Conservation (phyloP, 495 filamentous ascomycete species). For the Astrocystis sublimbata region DNA sequence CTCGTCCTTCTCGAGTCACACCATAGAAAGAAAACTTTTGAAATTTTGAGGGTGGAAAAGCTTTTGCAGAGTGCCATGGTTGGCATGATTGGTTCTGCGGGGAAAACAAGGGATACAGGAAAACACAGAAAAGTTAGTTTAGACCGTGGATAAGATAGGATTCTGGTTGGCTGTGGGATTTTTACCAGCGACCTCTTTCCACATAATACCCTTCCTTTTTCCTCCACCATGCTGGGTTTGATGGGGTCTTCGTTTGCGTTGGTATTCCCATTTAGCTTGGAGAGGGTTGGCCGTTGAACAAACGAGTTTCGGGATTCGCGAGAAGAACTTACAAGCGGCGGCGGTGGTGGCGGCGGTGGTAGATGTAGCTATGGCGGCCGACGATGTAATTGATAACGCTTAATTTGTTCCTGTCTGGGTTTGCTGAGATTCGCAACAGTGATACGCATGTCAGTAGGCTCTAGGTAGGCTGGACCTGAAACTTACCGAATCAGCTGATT, state of each 20-base stretch:
- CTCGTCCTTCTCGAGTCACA: not conserved
- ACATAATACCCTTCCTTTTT: constrained; percentile 34
- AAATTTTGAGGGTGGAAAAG: constrained; percentile 13
- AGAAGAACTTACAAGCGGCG: not conserved
- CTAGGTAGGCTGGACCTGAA: too few relatives aligned
- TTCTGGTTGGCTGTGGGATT: constrained; percentile 19
- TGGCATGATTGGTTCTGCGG: constrained; percentile 8
- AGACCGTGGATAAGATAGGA: constrained; percentile 25
- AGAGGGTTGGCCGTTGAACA: not conserved
- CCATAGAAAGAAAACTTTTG: constrained; percentile 1
- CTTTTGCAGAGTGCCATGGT: constrained; percentile 10
- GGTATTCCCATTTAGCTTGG: constrained; percentile 11
- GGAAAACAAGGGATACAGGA: constrained; percentile 18
- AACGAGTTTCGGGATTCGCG: not conserved
- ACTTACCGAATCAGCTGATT: too few relatives aligned
- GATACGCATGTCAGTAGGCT: too few relatives aligned
- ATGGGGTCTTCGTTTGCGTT: not conserved
- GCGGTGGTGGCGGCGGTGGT: not conserved
- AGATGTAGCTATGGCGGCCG: too few relatives aligned
- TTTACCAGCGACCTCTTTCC: constrained; percentile 18
- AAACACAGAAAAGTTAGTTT: constrained; percentile 24
- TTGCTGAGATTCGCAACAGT: too few relatives aligned
- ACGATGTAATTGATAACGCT: not conserved
- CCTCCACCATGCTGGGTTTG: not conserved
- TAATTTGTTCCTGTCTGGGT: not conserved